Percentiles rank a stretch among this genome's conserved stretches.
These are phyloP conservation scores for Thymus quinquecostatus DNA, from an alignment of 257 asterid species.

Conservation along the genomic window DNA sequence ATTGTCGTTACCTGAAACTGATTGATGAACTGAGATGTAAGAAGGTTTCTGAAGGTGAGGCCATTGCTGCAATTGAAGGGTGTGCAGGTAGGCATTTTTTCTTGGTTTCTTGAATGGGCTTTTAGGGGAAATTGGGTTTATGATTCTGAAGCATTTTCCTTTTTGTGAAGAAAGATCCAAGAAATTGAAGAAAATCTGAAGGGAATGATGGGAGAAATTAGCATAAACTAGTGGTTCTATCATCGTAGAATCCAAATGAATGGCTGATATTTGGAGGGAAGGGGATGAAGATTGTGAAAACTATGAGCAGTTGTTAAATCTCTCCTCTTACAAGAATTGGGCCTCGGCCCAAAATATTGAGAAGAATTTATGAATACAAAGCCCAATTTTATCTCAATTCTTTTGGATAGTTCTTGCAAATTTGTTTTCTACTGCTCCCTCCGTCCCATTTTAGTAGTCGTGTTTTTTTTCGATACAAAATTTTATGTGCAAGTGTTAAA, in stretches of 20 bases:
- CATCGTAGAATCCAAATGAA: constrained; percentile 63
- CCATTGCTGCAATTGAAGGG: constrained; percentile 55
- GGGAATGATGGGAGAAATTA: constrained; percentile 28
- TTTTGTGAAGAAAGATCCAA: constrained; percentile 20
- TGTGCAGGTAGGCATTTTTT: constrained; percentile 68
- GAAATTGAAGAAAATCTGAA: constrained; percentile 32
- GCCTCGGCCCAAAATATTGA: not conserved
- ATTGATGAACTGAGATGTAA: constrained; percentile 46
- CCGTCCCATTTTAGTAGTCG: no score
- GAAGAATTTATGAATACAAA: not conserved
- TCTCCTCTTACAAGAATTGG: not conserved
- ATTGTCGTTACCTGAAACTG: constrained; percentile 54
- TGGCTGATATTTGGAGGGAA: constrained; percentile 60
- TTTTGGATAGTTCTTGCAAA: no score
- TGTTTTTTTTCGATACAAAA: no score
- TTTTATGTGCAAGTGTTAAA: no score
- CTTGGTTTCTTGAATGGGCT: constrained; percentile 35
- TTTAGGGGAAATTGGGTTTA: constrained; percentile 24
- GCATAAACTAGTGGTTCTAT: constrained; percentile 31
- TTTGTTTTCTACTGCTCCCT: no score
- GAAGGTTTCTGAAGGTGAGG: constrained; percentile 35
- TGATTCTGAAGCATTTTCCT: constrained; percentile 30
- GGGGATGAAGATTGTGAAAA: constrained; percentile 14
- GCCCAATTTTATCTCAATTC: not conserved
- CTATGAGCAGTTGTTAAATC: not conserved